phyloP scores from a whole-genome alignment of 495 filamentous ascomycete species.

The Bacidia rubella region DNA sequence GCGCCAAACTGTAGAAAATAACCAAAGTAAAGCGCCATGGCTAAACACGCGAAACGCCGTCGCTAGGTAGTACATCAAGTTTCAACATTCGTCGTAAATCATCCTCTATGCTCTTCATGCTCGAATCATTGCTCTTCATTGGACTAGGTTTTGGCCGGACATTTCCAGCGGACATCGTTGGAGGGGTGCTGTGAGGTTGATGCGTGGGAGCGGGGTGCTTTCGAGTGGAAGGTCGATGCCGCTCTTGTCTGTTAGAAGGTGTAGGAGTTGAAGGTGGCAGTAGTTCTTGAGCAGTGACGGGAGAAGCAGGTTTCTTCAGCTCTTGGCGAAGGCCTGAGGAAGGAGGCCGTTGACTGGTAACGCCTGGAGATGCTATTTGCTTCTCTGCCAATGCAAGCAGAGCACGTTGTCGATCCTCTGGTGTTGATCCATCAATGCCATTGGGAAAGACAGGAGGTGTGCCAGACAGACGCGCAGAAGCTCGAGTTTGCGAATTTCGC shows the following conservation, averaged over 20 bases:
- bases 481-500: constrained; percentile 11
- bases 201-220: background rate
- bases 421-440: background rate
- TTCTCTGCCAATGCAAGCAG: constrained; percentile 9
- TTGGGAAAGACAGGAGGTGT: constrained; percentile 21
- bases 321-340: constrained; percentile 17
- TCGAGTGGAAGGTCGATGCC: background rate
- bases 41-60: constrained; percentile 4
- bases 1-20: too few species aligned
- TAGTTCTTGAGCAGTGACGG: background rate
- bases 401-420: constrained; percentile 3
- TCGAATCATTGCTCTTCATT: background rate
- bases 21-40: too few species aligned
- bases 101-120: constrained; percentile 36
- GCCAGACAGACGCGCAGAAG: constrained; percentile 30
- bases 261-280: constrained; percentile 12
- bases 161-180: background rate
- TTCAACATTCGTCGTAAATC: constrained; percentile 42
- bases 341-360: constrained; percentile 10
- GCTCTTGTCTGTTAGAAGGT: constrained; percentile 8
- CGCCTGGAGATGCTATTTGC: constrained; percentile 1
- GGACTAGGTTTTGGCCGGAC: background rate
- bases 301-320: constrained; percentile 8
- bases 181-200: background rate
- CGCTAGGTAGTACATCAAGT: constrained; percentile 24